A percentile compares a stretch with the other conserved stretches of the same genome.
Conservation (phyloP, 176 grass and related monocot genomes). For the Olyra latifolia region DNA sequence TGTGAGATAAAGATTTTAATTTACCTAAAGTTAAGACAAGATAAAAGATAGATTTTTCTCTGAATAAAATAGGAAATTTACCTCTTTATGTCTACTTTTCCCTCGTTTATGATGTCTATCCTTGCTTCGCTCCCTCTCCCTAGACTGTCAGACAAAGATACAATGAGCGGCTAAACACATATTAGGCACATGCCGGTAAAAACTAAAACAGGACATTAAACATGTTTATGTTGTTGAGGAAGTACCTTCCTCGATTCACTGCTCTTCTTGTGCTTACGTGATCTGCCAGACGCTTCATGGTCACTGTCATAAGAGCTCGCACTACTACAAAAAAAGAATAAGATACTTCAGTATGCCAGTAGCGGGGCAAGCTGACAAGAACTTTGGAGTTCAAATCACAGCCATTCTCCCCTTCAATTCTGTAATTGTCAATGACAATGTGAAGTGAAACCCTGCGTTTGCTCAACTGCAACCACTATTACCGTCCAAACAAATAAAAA, state of each 20-base stretch:
- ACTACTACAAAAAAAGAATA: constrained; percentile 37
- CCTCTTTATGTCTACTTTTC: constrained; percentile 63
- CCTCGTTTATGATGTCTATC: constrained; percentile 54
- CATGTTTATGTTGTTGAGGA: not conserved
- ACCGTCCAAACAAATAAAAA: not conserved
- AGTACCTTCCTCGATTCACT: constrained; percentile 69
- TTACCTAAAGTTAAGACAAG: not conserved
- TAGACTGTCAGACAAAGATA: constrained; percentile 34
- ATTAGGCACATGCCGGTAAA: not conserved
- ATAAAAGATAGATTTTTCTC: not conserved
- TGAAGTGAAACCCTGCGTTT: not conserved
- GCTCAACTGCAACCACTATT: not conserved
- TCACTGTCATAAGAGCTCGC: constrained; percentile 56
- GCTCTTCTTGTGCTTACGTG: constrained; percentile 64
- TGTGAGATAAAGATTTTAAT: not conserved
- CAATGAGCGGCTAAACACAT: not conserved
- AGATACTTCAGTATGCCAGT: not conserved
- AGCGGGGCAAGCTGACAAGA: not conserved
- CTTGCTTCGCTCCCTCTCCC: constrained; percentile 61
- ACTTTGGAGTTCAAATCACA: not conserved
- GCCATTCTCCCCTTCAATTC: not conserved
- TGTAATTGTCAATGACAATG: not conserved
- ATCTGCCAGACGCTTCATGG: constrained; percentile 43
- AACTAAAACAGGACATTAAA: constrained; percentile 13
- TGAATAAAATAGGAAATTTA: constrained; percentile 45